These are phyloP conservation scores for Kluyveromyces lactis DNA, from an alignment of 805 yeast species.

Conservation along the genomic window DNA sequence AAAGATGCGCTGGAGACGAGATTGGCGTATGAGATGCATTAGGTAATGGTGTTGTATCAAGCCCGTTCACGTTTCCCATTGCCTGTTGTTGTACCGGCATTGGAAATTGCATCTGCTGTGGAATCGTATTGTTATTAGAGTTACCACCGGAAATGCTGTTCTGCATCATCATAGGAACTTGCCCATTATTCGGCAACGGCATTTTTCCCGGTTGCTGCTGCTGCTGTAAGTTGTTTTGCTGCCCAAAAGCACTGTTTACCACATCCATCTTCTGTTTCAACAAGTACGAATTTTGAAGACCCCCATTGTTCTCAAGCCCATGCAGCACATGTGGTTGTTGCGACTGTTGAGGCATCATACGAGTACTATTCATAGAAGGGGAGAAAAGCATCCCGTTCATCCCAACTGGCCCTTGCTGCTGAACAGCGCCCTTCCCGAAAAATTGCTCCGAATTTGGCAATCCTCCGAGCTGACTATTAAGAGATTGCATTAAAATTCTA, in stretches of 20 bases:
- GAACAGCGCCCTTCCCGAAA: slow-evolving; percentile 9
- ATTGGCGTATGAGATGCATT: slow-evolving; percentile 9
- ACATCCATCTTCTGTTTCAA: slow-evolving; percentile 24
- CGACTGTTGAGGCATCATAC: slow-evolving; percentile 20
- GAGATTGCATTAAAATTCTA: slow-evolving; percentile 16
- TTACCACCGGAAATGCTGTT: slow-evolving; percentile 9
- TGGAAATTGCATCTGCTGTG: slow-evolving; percentile 10
- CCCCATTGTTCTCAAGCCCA: slow-evolving; percentile 13
- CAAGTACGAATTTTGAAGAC: slow-evolving; percentile 17
- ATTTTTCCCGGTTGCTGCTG: slow-evolving; percentile 9
- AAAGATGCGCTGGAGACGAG: slow-evolving; percentile 30
- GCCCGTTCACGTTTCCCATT: slow-evolving; percentile 12
- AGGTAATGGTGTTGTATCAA: slow-evolving; percentile 6
- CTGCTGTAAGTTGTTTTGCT: slow-evolving; percentile 13
- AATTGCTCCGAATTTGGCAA: slow-evolving; percentile 24
- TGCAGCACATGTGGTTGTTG: slow-evolving; percentile 12
- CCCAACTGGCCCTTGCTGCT: slow-evolving; percentile 16
- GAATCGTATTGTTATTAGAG: slow-evolving; percentile 21
- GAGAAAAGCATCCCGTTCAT: slow-evolving; percentile 26
- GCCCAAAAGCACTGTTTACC: slow-evolving; percentile 10
- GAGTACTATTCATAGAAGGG: slow-evolving; percentile 20
- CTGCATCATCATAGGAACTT: slow-evolving; percentile 6
- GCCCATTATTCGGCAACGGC: slow-evolving; percentile 9
- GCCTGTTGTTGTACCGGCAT: slow-evolving; percentile 22
- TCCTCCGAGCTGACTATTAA: slow-evolving; percentile 23